Evolutionary conservation across 2,329 filamentous ascomycete species (phyloP).

Genomic region (Harringtonia aguacate): DNA sequence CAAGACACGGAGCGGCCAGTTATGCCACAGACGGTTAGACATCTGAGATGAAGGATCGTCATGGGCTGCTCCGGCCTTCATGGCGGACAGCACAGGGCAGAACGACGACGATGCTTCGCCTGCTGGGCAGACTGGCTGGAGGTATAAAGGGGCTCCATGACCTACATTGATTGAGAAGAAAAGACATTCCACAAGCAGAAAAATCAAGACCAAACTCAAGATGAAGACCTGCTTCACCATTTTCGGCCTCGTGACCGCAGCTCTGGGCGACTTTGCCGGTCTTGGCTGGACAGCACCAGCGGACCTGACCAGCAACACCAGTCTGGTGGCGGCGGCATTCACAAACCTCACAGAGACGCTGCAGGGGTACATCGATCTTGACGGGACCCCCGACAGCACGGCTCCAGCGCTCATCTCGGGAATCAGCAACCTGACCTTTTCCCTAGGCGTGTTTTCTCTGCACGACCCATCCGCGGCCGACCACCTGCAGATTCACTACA

Average conservation of each 20-base stretch:
- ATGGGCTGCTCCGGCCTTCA: too few species aligned
- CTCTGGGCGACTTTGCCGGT: neutral
- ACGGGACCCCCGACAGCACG: neutral
- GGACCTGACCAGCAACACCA: conserved; percentile 1
- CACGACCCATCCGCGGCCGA: neutral
- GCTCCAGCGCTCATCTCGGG: neutral
- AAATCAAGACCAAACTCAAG: too few species aligned
- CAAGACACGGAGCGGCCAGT: too few species aligned
- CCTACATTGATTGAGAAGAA: too few species aligned
- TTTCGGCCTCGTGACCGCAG: neutral
- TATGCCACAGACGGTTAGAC: too few species aligned
- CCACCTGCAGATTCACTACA: conserved; percentile 27
- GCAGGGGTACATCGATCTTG: neutral
- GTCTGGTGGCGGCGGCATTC: conserved; percentile 1
- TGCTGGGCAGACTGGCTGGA: too few species aligned
- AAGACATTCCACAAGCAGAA: too few species aligned
- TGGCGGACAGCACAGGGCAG: too few species aligned
- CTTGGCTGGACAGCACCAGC: conserved; percentile 2
- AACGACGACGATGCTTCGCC: too few species aligned
- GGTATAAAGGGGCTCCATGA: too few species aligned
- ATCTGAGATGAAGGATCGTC: too few species aligned
- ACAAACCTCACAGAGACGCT: neutral
- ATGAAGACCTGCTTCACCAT: too few species aligned
- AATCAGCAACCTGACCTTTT: conserved; percentile 6
- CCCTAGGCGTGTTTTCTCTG: conserved; percentile 5